Percentiles rank a stretch among this genome's conserved stretches.
Evolutionary conservation across 805 yeast species (phyloP).

Genomic region (Diddensiella transvaalensis): DNA sequence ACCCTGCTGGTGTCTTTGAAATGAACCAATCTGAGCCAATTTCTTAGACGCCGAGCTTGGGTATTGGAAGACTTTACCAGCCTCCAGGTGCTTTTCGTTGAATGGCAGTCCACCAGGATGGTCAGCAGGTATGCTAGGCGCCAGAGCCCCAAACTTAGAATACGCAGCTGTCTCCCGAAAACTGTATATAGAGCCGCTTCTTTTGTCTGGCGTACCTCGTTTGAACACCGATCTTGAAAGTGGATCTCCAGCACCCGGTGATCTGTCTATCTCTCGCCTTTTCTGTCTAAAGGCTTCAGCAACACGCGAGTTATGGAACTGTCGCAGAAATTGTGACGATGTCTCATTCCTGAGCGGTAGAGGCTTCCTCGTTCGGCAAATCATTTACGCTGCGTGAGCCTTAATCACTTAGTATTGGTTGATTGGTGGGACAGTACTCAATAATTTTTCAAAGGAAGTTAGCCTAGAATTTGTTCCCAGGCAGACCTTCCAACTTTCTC

Average conservation of each 20-base stretch:
- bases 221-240: constrained; percentile 16
- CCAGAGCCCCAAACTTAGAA: constrained; percentile 10
- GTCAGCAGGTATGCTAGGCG: constrained; percentile 11
- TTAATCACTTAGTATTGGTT: too few species aligned
- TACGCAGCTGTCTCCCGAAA: constrained; percentile 20
- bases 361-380: background rate
- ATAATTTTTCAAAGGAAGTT: background rate
- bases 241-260: background rate
- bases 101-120: constrained; percentile 14
- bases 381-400: too few species aligned
- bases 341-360: background rate
- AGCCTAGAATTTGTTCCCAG: background rate
- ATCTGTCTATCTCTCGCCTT: background rate
- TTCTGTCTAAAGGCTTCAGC: constrained; percentile 2
- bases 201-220: constrained; percentile 23
- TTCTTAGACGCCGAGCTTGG: constrained; percentile 39
- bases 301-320: background rate
- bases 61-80: constrained; percentile 33
- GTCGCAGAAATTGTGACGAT: background rate
- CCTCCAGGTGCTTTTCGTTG: constrained; percentile 1
- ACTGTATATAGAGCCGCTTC: constrained; percentile 19
- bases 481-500: too few species aligned
- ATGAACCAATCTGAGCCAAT: constrained; percentile 56
- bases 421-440: too few species aligned
- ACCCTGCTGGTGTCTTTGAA: constrained; percentile 62